These are phyloP conservation scores for Pyracantha coccinea DNA, from an alignment of 331 rosid genomes.

Conservation along the genomic window DNA sequence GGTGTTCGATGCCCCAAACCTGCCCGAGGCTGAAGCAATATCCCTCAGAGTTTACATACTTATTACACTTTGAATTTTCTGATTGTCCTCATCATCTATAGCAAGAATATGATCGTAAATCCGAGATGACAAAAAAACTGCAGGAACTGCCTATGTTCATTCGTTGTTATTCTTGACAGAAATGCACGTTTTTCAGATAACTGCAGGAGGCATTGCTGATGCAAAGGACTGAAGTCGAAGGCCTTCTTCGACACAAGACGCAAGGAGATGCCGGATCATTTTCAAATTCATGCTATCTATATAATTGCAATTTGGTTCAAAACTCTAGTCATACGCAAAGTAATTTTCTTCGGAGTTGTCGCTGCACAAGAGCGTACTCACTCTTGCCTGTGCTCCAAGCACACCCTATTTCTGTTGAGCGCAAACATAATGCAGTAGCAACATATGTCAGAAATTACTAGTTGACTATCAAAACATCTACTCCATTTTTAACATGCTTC, in stretches of 20 bases:
- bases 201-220: slow-evolving; percentile 88
- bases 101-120: background rate
- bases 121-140: background rate
- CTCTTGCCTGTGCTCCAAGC: too few relatives aligned
- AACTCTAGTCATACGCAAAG: background rate
- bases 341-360: too few relatives aligned
- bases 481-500: too few relatives aligned
- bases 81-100: background rate
- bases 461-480: too few relatives aligned
- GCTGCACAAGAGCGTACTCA: too few relatives aligned
- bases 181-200: slow-evolving; percentile 77
- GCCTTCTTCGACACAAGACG: background rate
- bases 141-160: background rate
- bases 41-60: slow-evolving; percentile 35
- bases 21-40: slow-evolving; percentile 99
- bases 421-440: background rate
- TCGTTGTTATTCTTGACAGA: slow-evolving; percentile 41
- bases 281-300: slow-evolving; percentile 14
- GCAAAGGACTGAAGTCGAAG: slow-evolving; percentile 61
- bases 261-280: slow-evolving; percentile 7
- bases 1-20: slow-evolving; percentile 93
- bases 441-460: background rate
- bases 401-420: background rate
- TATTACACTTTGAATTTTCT: background rate
- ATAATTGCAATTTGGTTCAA: slow-evolving; percentile 5